phyloP scores from a whole-genome alignment of 2,329 filamentous ascomycete genomes.

The Arthrobotrys musiformis region DNA sequence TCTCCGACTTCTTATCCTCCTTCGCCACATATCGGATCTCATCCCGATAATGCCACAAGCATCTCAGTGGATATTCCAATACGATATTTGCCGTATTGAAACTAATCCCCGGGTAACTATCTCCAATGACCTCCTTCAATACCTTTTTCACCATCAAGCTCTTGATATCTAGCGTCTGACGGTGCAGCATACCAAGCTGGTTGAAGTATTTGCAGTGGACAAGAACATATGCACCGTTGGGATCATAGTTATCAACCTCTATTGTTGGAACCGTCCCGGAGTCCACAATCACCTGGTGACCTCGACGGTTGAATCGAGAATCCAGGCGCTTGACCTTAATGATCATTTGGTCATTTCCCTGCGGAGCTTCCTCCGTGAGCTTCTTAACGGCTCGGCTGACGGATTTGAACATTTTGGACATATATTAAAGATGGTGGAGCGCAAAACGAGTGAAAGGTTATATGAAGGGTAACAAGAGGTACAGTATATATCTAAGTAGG shows the following conservation, averaged over 20 bases:
- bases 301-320: conserved; percentile 44
- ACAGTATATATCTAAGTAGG: no score
- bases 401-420: conserved; percentile 49
- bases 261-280: conserved; percentile 48
- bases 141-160: conserved; percentile 57
- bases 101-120: conserved; percentile 57
- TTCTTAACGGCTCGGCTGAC: conserved; percentile 53
- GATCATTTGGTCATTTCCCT: conserved; percentile 55
- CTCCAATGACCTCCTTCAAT: conserved; percentile 56
- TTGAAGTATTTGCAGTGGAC: conserved; percentile 55
- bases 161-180: conserved; percentile 57
- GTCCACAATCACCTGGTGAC: conserved; percentile 45
- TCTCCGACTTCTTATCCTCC: conserved; percentile 50
- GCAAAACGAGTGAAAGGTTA: conserved; percentile 12
- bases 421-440: neutral
- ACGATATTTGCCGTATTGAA: conserved; percentile 56
- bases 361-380: conserved; percentile 55
- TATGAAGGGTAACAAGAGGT: neutral
- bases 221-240: conserved; percentile 51
- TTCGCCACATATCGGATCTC: conserved; percentile 47
- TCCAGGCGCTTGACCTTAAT: conserved; percentile 55
- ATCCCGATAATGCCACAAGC: conserved; percentile 56
- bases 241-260: conserved; percentile 37
- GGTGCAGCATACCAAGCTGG: conserved; percentile 30
- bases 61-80: conserved; percentile 54